Evolutionary conservation across 352 stramenopile genomes (phyloP), one percentile per base, ranked within the genome.

Genomic region (Pythium phragmitis): DNA sequence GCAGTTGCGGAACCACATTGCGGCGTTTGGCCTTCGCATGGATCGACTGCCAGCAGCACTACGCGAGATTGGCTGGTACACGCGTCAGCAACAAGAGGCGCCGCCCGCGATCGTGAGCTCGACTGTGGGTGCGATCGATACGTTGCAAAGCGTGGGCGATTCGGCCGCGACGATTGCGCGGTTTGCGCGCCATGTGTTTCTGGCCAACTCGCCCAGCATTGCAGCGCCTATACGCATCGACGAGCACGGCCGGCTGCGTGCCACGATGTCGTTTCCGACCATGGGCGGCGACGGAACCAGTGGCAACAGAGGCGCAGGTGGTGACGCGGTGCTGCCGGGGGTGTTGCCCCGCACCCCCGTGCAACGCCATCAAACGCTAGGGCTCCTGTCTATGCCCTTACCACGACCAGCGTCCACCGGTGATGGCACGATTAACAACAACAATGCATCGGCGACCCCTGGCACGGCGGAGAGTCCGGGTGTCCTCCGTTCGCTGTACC

Each of bases 161-260:
- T 62, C 66, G 41, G 55, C 66, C 3, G 60, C 45, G 6, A 58
- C 66, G n/a, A 62, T 65, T 4, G 66, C 66, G 3, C 60, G 66
- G n/a, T 73, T 60, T 28, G 53, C 66, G 34, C 66, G 66, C 7
- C 60, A 73, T 19, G 60, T 73, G 14, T 73, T 68, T 36, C 28
- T 73, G 11, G 56, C 63, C 21, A 73, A 73, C 56, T 68, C 66
- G 7, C 59, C 66, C 1, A 50, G 64, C 11, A 61, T 73, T 34
- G 60, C 66, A 16, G 21, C 56, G 2, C 60, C 66, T 4, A 61
- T 68, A 26, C 60, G 58, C 43, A 57, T 73, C 34, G 66, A 73
- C 51, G 53, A 65, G 11, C 66, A 57, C 17, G 66, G 54, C 13
- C 50, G 21, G 26, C 39, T 73, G 21, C 66, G 66, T 13, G 66